These are phyloP conservation scores for Cutaneotrichosporon mucoides DNA, from an alignment of 1,284 basidiomycete species.

Conservation along the genomic window DNA sequence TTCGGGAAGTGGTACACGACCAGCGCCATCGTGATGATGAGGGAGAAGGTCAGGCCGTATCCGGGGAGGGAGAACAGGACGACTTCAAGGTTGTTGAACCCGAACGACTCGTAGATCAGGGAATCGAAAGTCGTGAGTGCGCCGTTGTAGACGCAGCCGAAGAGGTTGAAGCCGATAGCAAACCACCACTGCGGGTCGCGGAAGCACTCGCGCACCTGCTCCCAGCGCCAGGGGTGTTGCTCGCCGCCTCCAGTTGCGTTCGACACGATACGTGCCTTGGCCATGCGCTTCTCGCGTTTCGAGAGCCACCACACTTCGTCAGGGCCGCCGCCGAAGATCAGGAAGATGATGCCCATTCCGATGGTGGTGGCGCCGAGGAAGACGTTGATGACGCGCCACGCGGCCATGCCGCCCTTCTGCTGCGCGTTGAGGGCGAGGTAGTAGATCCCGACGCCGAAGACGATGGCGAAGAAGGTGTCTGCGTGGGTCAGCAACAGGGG, in stretches of 20 bases:
- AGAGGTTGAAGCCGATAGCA: constrained; percentile 21
- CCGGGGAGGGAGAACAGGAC: constrained; percentile 25
- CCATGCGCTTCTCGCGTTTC: constrained; percentile 29
- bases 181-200: constrained; percentile 26
- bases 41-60: constrained; percentile 17
- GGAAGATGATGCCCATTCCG: constrained; percentile 23
- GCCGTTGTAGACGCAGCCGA: constrained; percentile 26
- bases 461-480: constrained; percentile 28
- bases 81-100: constrained; percentile 23
- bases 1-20: constrained; percentile 18
- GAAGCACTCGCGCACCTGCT: constrained; percentile 23
- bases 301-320: constrained; percentile 30
- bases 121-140: constrained; percentile 25
- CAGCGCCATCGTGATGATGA: constrained; percentile 15
- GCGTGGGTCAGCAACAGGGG: background rate
- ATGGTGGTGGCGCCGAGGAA: constrained; percentile 33
- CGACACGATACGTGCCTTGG: constrained; percentile 26
- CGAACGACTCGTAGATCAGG: constrained; percentile 21
- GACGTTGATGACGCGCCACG: constrained; percentile 35
- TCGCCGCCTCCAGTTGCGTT: constrained; percentile 20
- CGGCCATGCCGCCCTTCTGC: constrained; percentile 21
- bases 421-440: constrained; percentile 26
- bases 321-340: constrained; percentile 27
- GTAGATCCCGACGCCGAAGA: constrained; percentile 25
- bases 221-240: constrained; percentile 21